Conservation (phyloP, 805 yeast species). For the Wickerhamiella azyma region DNA sequence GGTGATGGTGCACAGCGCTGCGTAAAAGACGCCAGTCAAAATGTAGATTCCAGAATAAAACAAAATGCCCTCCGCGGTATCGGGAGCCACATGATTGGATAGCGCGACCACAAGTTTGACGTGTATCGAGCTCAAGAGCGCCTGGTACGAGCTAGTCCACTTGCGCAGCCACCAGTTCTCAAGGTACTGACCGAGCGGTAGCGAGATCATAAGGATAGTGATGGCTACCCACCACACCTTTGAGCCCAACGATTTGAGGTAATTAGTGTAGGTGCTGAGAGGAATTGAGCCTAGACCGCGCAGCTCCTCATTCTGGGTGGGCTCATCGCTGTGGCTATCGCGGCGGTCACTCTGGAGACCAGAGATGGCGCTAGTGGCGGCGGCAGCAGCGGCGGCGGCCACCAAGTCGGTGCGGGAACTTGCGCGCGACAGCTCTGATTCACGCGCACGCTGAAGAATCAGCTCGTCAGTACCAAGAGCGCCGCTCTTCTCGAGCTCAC, state of each 20-base stretch:
- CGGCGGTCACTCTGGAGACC: slow-evolving; percentile 1
- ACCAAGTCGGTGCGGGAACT: slow-evolving; percentile 7
- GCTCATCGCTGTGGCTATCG: slow-evolving; percentile 1
- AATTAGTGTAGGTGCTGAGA: slow-evolving; percentile 55
- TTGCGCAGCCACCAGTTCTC: slow-evolving; percentile 19
- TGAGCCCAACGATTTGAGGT: slow-evolving; percentile 59
- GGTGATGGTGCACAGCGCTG: slow-evolving; percentile 44
- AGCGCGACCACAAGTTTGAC: neutral
- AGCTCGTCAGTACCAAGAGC: slow-evolving; percentile 80
- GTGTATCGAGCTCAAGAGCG: neutral
- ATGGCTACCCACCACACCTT: slow-evolving; percentile 33
- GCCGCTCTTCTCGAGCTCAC: slow-evolving; percentile 49
- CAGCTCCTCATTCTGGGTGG: slow-evolving; percentile 33
- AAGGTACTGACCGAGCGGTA: slow-evolving; percentile 14
- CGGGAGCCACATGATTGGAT: slow-evolving; percentile 6
- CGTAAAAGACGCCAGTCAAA: slow-evolving; percentile 48
- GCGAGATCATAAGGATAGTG: slow-evolving; percentile 1
- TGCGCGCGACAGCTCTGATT: slow-evolving; percentile 10
- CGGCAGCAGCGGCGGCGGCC: neutral
- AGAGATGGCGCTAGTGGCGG: neutral
- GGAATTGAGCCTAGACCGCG: slow-evolving; percentile 79
- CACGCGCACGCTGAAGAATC: slow-evolving; percentile 25
- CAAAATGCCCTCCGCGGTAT: slow-evolving; percentile 25
- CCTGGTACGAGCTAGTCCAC: slow-evolving; percentile 13
- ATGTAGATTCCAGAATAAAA: slow-evolving; percentile 62